A percentile compares a stretch with the other conserved stretches of the same genome.
Evolutionary conservation across 495 filamentous ascomycete genomes (phyloP).

Genomic region (Penicillium argentinense): DNA sequence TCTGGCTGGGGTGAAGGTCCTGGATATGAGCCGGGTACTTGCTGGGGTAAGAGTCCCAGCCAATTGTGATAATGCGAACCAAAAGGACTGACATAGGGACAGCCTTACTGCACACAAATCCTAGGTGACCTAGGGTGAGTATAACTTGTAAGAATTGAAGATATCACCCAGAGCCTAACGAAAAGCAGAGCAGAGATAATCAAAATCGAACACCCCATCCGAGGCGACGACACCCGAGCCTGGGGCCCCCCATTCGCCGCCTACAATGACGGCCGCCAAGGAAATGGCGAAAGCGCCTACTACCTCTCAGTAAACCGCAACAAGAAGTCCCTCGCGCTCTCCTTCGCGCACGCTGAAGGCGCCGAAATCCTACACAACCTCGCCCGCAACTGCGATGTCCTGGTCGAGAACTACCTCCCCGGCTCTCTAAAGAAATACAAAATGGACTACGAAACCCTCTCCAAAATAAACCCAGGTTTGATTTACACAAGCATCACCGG

Average conservation of each 20-base stretch:
- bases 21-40: conserved; percentile 23
- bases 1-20: conserved; percentile 18
- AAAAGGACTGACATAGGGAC: conserved; percentile 3
- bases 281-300: conserved; percentile 87
- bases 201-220: conserved; percentile 89
- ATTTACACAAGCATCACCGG: conserved; percentile 68
- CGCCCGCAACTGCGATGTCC: conserved; percentile 76
- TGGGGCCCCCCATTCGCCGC: conserved; percentile 95
- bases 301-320: conserved; percentile 76
- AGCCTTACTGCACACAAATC: conserved; percentile 98
- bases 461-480: conserved; percentile 68
- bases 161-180: no score
- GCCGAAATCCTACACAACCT: conserved; percentile 80
- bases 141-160: not conserved
- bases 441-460: conserved; percentile 76
- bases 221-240: conserved; percentile 91
- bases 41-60: conserved; percentile 12
- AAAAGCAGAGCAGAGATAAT: conserved; percentile 95
- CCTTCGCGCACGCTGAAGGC: conserved; percentile 76
- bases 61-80: not conserved
- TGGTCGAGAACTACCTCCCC: conserved; percentile 94
- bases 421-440: conserved; percentile 81
- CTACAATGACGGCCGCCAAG: conserved; percentile 57
- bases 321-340: conserved; percentile 88
- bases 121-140: conserved; percentile 91